Evolutionary conservation across 176 grass and related monocot species (phyloP).

Genomic region (Triticum turgidum): DNA sequence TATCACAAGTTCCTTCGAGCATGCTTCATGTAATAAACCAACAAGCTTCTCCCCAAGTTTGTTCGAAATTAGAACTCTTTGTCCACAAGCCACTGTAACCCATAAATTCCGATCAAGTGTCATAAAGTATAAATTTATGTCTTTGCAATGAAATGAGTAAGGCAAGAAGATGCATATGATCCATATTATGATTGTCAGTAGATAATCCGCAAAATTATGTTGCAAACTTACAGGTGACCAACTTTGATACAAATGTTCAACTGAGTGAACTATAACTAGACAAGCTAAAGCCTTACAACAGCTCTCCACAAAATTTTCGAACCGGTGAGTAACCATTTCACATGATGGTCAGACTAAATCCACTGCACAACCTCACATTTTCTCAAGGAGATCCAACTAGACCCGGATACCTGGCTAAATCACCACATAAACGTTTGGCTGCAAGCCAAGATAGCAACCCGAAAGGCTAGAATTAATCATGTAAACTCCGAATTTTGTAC

Average conservation of each 20-base stretch:
- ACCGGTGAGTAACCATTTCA: neutral
- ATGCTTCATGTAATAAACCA: slow-evolving; percentile 70
- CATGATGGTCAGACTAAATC: neutral
- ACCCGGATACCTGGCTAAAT: neutral
- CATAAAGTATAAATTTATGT: neutral
- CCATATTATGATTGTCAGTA: neutral
- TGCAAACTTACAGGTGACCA: neutral
- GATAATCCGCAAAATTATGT: neutral
- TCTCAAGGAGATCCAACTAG: neutral
- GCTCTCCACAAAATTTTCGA: neutral
- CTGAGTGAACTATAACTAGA: neutral
- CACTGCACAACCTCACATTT: neutral
- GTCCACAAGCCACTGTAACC: slow-evolving; percentile 28
- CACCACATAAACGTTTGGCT: neutral
- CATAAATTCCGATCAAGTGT: neutral
- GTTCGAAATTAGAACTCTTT: slow-evolving; percentile 60
- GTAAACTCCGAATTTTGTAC: neutral
- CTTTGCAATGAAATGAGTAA: slow-evolving; percentile 8
- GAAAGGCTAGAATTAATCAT: neutral
- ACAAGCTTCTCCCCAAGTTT: slow-evolving; percentile 69
- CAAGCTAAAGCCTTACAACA: neutral
- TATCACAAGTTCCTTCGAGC: slow-evolving; percentile 72
- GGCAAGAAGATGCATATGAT: neutral
- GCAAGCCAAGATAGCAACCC: neutral
- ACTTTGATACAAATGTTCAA: neutral